Conservation (phyloP, 2,329 filamentous ascomycete genomes). For the Balansia obtecta region DNA sequence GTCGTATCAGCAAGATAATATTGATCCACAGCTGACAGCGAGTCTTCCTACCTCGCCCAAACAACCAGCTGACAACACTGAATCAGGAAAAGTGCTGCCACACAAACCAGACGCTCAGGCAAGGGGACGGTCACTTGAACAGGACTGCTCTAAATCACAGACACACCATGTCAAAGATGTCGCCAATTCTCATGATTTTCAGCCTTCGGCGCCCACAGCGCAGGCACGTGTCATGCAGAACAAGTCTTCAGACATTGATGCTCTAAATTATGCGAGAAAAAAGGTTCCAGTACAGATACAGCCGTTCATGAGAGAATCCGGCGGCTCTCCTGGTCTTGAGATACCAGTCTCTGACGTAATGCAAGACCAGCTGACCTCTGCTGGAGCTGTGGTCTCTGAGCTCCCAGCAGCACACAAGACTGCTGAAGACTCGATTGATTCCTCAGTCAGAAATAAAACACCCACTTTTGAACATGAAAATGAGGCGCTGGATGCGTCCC, state of each 20-base stretch:
- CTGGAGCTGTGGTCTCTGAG: not conserved
- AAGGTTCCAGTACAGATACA: not conserved
- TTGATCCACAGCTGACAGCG: conserved; percentile 6
- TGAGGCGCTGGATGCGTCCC: not conserved
- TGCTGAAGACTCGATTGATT: not conserved
- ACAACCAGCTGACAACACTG: not conserved
- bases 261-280: not conserved
- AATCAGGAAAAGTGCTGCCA: not conserved
- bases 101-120: not conserved
- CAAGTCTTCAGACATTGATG: not conserved
- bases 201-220: not conserved
- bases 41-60: conserved; percentile 1
- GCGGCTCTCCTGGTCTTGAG: not conserved
- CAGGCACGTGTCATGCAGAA: not conserved
- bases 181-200: not conserved
- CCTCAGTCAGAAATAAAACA: not conserved
- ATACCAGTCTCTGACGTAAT: not conserved
- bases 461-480: too few relatives aligned
- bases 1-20: not conserved
- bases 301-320: not conserved
- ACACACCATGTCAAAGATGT: not conserved
- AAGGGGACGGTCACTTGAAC: not conserved
- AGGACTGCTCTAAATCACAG: not conserved
- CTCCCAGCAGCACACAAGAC: not conserved
- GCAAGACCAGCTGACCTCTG: not conserved